These are phyloP conservation scores for Aspergillus ustus DNA, from an alignment of 2,329 filamentous ascomycete genomes.

Conservation along the genomic window DNA sequence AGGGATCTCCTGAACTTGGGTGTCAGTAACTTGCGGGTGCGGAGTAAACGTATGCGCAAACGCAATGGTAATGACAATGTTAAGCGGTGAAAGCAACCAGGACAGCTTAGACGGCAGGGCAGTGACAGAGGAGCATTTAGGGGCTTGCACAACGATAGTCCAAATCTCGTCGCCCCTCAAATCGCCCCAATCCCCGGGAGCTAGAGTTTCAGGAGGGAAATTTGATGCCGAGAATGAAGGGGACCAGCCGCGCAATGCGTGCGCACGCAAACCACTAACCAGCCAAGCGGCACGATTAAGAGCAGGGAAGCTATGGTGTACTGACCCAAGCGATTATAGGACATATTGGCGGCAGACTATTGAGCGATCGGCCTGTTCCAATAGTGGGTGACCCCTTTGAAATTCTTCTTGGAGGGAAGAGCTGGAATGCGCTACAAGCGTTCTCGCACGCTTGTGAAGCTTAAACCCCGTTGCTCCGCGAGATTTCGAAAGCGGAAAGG, in stretches of 20 bases:
- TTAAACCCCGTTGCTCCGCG: constrained; percentile 16
- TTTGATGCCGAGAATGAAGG: constrained; percentile 27
- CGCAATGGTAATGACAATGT: not conserved
- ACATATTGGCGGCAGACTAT: constrained; percentile 43
- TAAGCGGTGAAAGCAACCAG: not conserved
- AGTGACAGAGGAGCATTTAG: not conserved
- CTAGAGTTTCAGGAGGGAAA: constrained; percentile 27
- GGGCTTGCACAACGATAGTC: not conserved
- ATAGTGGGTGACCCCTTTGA: constrained; percentile 27
- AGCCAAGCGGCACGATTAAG: constrained; percentile 1
- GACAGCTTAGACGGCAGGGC: not conserved
- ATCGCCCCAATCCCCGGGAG: constrained; percentile 9
- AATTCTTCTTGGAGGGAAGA: constrained; percentile 30
- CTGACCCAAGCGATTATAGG: constrained; percentile 77
- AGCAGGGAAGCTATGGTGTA: constrained; percentile 30
- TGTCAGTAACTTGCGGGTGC: constrained; percentile 27
- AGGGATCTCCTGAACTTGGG: constrained; percentile 40
- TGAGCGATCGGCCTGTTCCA: constrained; percentile 23
- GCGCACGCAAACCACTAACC: not conserved
- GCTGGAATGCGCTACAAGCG: constrained; percentile 28
- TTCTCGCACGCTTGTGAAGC: constrained; percentile 14
- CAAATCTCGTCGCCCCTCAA: not conserved
- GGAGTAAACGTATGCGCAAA: constrained; percentile 2
- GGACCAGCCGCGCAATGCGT: constrained; percentile 15
- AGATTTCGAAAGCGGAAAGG: constrained; percentile 18